phyloP scores from a whole-genome alignment of 768 basidiomycete species.

The Boletus tomentosulus region DNA sequence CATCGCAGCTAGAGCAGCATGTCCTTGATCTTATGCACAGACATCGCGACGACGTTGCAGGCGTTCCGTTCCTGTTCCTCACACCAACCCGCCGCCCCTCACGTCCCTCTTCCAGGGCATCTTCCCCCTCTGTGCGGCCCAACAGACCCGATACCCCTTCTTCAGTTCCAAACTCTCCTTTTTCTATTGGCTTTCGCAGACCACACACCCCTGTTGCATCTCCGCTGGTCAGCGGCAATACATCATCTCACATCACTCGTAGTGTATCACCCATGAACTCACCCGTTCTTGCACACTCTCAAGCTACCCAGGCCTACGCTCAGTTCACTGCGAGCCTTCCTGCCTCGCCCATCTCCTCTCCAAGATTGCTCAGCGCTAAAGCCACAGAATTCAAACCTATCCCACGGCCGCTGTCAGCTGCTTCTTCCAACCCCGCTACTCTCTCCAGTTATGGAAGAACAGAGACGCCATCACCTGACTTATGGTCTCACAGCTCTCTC shows the following conservation, averaged over 20 bases:
- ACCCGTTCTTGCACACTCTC: conserved; percentile 56
- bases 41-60: conserved; percentile 80
- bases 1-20: conserved; percentile 71
- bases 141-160: conserved; percentile 73
- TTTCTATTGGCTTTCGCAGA: conserved; percentile 67
- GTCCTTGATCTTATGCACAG: conserved; percentile 96
- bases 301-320: conserved; percentile 49
- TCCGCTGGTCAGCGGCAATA: conserved; percentile 59
- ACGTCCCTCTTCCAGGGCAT: conserved; percentile 76
- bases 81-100: conserved; percentile 79
- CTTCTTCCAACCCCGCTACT: conserved; percentile 54
- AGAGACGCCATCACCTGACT: conserved; percentile 84
- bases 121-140: conserved; percentile 63
- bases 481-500: conserved; percentile 74
- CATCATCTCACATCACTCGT: conserved; percentile 51
- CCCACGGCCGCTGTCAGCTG: conserved; percentile 70
- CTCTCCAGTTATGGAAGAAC: conserved; percentile 46
- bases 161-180: conserved; percentile 72
- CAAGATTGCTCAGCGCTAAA: conserved; percentile 84
- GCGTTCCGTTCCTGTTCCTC: conserved; percentile 78
- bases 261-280: conserved; percentile 61
- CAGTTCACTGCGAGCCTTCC: conserved; percentile 81
- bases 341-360: conserved; percentile 80
- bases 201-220: conserved; percentile 80
- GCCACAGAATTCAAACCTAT: conserved; percentile 87